Conservation (phyloP, 805 yeast genomes). For the Lachancea dasiensis region DNA sequence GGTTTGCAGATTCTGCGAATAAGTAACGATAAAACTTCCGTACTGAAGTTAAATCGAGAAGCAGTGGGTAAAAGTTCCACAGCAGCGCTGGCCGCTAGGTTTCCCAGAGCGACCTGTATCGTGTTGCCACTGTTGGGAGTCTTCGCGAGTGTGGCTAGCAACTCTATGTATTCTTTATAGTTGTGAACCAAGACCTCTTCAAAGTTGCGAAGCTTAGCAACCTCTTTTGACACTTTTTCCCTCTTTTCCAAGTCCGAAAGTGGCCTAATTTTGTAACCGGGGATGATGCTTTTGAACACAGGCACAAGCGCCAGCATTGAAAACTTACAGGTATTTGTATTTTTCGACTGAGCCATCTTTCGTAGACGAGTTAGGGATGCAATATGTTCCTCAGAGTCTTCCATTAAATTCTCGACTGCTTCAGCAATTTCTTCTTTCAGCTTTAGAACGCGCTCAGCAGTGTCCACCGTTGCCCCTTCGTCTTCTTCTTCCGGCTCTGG, state of each 20-base stretch:
- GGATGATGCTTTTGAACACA: slow-evolving; percentile 78
- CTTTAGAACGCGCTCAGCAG: slow-evolving; percentile 49
- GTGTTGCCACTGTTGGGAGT: slow-evolving; percentile 33
- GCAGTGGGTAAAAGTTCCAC: slow-evolving; percentile 67
- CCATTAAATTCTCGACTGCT: slow-evolving; percentile 68
- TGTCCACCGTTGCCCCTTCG: slow-evolving; percentile 35
- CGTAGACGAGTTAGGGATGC: slow-evolving; percentile 57
- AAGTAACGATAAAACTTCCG: slow-evolving; percentile 63
- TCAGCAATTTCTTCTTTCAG: slow-evolving; percentile 81
- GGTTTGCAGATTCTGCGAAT: slow-evolving; percentile 67
- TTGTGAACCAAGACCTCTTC: slow-evolving; percentile 72
- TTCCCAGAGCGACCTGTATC: slow-evolving; percentile 37
- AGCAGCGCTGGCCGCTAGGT: slow-evolving; percentile 65
- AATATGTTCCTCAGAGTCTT: slow-evolving; percentile 85
- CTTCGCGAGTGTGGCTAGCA: slow-evolving; percentile 40
- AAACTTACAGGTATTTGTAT: slow-evolving; percentile 60
- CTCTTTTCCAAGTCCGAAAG: slow-evolving; percentile 72
- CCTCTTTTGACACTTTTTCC: slow-evolving; percentile 80
- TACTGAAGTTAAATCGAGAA: slow-evolving; percentile 74
- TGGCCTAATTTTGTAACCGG: slow-evolving; percentile 81
- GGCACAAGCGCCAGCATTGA: slow-evolving; percentile 76
- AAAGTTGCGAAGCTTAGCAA: slow-evolving; percentile 66
- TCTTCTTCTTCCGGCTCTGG: slow-evolving; percentile 20
- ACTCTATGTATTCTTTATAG: slow-evolving; percentile 61
- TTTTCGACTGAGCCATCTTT: slow-evolving; percentile 62